A percentile compares a stretch with the other conserved stretches of the same genome.
These are phyloP conservation scores for Sordariomycetes sp. DNA, from an alignment of 2,329 filamentous ascomycete species.

Conservation along the genomic window DNA sequence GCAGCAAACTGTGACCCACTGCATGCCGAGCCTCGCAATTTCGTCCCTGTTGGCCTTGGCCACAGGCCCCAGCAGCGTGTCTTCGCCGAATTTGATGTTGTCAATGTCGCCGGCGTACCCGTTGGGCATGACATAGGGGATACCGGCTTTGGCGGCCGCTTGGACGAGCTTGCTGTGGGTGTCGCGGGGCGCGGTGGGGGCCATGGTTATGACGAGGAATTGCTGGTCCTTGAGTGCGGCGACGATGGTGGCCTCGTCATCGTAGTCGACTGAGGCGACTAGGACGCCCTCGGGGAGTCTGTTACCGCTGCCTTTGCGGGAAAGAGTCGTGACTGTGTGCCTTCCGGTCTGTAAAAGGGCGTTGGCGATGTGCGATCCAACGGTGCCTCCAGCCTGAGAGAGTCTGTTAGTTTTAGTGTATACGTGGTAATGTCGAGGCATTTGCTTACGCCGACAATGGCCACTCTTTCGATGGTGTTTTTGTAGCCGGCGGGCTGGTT, in stretches of 20 bases:
- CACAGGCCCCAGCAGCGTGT: conserved; percentile 11
- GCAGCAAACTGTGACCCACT: conserved; percentile 37
- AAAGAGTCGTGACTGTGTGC: conserved; percentile 37
- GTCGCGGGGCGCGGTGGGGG: conserved; percentile 24
- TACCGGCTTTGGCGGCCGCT: conserved; percentile 39
- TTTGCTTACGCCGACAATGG: background rate
- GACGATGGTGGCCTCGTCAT: conserved; percentile 26
- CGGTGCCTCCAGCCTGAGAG: conserved; percentile 25
- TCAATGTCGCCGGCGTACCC: conserved; percentile 25
- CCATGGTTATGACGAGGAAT: conserved; percentile 42
- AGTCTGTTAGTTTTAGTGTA: background rate
- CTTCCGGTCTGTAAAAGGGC: conserved; percentile 30
- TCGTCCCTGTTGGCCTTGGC: conserved; percentile 16
- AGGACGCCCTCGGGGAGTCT: conserved; percentile 29
- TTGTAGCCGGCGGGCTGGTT: background rate
- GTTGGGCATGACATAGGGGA: conserved; percentile 44
- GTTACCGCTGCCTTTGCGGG: conserved; percentile 25
- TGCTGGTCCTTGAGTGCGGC: conserved; percentile 38
- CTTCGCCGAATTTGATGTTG: conserved; percentile 20
- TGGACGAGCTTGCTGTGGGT: conserved; percentile 34
- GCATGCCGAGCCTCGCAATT: conserved; percentile 23
- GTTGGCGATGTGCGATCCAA: conserved; percentile 22
- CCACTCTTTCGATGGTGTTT: background rate
- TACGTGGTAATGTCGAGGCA: background rate
- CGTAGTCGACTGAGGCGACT: conserved; percentile 28